Evolutionary conservation across 257 asterid species (phyloP), one percentile per base, ranked within the genome.

Genomic region (Gentiana straminea): DNA sequence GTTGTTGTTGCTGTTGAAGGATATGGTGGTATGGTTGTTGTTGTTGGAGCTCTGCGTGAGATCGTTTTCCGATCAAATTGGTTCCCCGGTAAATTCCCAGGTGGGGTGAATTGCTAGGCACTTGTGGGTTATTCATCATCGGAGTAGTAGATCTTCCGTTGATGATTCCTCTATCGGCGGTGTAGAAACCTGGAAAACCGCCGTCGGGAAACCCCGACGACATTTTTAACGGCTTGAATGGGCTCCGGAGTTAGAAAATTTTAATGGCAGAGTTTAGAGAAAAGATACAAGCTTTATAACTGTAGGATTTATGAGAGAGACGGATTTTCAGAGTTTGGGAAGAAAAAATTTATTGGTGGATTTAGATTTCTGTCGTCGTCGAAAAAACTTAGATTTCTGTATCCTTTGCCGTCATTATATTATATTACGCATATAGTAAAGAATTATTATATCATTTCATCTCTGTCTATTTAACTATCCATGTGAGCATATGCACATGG

Each of bases 131-230:
- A 47, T 35, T 66, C 70, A 54, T 72, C 69, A 60, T 57, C 59
- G 61, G 45, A 10, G 13, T 41, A 34, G 55, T 49, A 48, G 86
- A 54, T 68, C 79, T 73, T 50, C 73, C 73, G 8, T 62, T 47
- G 33, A 44, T 43, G 33, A 59, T 70, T 55, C 83, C 72, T 45
- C 71, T 74, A 72, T 68, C 76, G 67, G 68, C 73, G 52, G 82
- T 34, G 65, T 68, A 83, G 61, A 75, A 77, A n/a, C 79, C 91
- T 10, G 75, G 77, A 13, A 66, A 54, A 61, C 84, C 86, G 51
- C 83, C 83, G 60, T 81, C 82, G 75, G 91, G 59, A 69, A 74
- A 75, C 11, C 84, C 83, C 61, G 94, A 81, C 12, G 89, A 70
- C 84, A 86, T 85, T 41, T 58, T 33, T 46, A 2, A 24, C 13